phyloP scores from a whole-genome alignment of 2,329 filamentous ascomycete species.

The Zymoseptoria brevis region DNA sequence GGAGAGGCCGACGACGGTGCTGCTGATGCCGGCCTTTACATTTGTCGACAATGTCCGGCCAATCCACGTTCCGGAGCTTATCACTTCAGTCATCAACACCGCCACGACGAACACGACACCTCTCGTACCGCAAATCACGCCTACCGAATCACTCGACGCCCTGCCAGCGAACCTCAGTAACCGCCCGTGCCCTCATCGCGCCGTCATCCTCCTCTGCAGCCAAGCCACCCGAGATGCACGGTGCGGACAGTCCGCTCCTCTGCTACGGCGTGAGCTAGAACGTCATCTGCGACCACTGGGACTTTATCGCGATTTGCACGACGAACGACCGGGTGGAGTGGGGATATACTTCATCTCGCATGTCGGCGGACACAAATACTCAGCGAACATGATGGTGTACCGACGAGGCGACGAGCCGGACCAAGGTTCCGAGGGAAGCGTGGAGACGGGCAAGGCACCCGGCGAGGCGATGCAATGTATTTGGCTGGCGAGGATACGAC shows the following conservation, averaged over 20 bases:
- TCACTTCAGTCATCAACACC: slow-evolving; percentile 60
- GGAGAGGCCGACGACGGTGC: slow-evolving; percentile 63
- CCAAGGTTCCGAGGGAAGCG: slow-evolving; percentile 27
- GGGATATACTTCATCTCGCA: slow-evolving; percentile 96
- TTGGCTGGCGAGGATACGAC: slow-evolving; percentile 77
- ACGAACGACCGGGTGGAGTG: slow-evolving; percentile 82
- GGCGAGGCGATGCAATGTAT: slow-evolving; percentile 71
- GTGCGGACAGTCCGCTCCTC: slow-evolving; percentile 86
- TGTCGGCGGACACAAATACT: slow-evolving; percentile 93
- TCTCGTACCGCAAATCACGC: slow-evolving; percentile 30
- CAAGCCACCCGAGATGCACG: slow-evolving; percentile 90
- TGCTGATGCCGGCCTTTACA: slow-evolving; percentile 78
- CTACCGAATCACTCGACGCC: slow-evolving; percentile 3
- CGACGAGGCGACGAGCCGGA: slow-evolving; percentile 43
- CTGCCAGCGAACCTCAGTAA: slow-evolving; percentile 41
- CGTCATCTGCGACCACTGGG: slow-evolving; percentile 78
- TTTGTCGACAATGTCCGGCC: slow-evolving; percentile 79
- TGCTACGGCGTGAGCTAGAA: slow-evolving; percentile 83
- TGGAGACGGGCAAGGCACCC: slow-evolving; percentile 31
- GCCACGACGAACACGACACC: slow-evolving; percentile 67
- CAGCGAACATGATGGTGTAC: slow-evolving; percentile 90
- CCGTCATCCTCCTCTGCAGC: slow-evolving; percentile 85
- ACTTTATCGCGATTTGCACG: slow-evolving; percentile 77
- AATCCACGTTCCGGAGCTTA: slow-evolving; percentile 60
- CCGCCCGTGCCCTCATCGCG: slow-evolving; percentile 69